Evolutionary conservation across 208 protist genomes (phyloP).

Genomic region (Acanthamoeba triangularis): DNA sequence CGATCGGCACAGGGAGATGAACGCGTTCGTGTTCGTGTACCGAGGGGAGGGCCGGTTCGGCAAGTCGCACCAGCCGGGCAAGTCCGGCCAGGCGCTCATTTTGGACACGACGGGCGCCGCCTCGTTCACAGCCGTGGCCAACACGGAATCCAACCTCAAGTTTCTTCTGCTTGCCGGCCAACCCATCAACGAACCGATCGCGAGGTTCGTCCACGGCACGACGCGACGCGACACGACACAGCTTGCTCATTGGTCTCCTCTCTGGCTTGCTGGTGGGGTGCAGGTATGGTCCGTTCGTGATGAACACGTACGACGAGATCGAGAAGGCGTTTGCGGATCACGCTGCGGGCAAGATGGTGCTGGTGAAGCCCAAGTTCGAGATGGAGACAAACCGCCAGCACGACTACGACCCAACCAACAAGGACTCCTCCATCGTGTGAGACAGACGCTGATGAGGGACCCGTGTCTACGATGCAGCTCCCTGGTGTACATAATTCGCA

Average conservation of each 20-base stretch:
- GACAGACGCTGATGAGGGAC: too few relatives aligned
- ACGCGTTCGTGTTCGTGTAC: slow-evolving; percentile 85
- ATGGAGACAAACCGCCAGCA: slow-evolving; percentile 39
- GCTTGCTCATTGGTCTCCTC: not conserved
- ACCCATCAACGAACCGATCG: slow-evolving; percentile 94
- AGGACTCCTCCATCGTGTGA: slow-evolving; percentile 67
- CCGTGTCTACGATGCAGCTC: too few relatives aligned
- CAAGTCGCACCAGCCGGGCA: slow-evolving; percentile 19
- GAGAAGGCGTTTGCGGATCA: slow-evolving; percentile 93
- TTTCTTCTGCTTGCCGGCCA: slow-evolving; percentile 88
- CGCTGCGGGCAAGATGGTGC: slow-evolving; percentile 76
- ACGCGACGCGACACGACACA: not conserved
- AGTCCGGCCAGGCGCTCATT: slow-evolving; percentile 56
- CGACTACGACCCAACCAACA: slow-evolving; percentile 41
- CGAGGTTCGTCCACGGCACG: slow-evolving; percentile 10
- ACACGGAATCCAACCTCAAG: slow-evolving; percentile 76
- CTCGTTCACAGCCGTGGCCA: slow-evolving; percentile 16
- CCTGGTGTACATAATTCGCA: too few relatives aligned
- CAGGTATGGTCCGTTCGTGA: slow-evolving; percentile 96
- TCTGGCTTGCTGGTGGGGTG: not conserved
- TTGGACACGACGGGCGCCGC: not conserved
- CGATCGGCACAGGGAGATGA: slow-evolving; percentile 20
- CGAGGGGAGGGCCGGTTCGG: slow-evolving; percentile 82
- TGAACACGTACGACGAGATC: slow-evolving; percentile 95
- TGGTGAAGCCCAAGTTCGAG: slow-evolving; percentile 67